phyloP scores from a whole-genome alignment of 306 rosid genomes.

The Dryas alaskensis region DNA sequence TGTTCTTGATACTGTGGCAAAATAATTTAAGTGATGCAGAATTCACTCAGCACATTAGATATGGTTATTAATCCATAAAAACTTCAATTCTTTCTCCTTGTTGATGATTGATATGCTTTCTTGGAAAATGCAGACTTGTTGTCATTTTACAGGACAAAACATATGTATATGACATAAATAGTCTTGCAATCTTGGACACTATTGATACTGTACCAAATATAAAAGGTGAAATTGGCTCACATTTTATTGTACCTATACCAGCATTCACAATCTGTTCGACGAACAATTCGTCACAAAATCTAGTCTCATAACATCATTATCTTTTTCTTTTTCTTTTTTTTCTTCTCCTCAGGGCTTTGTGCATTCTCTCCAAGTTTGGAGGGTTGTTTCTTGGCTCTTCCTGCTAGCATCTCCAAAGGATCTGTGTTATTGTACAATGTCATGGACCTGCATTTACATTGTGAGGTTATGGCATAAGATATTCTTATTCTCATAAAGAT shows the following conservation, averaged over 20 bases:
- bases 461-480: constrained; percentile 65
- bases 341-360: constrained; percentile 59
- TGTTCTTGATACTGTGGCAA: not conserved
- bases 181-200: constrained; percentile 78
- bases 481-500: constrained; percentile 23
- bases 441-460: constrained; percentile 77
- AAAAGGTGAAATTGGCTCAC: constrained; percentile 67
- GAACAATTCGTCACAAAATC: not conserved
- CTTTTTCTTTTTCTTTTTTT: not conserved
- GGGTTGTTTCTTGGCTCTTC: constrained; percentile 88
- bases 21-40: not conserved
- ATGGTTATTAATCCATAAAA: constrained; percentile 2
- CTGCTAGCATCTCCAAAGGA: constrained; percentile 82
- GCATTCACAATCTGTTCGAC: constrained; percentile 22
- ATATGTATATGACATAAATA: constrained; percentile 74
- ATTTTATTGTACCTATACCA: constrained; percentile 1
- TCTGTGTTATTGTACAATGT: constrained; percentile 81
- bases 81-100: constrained; percentile 18
- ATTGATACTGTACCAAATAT: constrained; percentile 72
- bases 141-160: constrained; percentile 87
- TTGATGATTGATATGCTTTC: constrained; percentile 20
- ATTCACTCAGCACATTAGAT: not conserved
- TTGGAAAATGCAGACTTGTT: constrained; percentile 67
- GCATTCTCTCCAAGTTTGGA: constrained; percentile 81
- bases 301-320: not conserved